Evolutionary conservation across 106 monocot genomes (phyloP).

Genomic region (Phalaenopsis equestris): DNA sequence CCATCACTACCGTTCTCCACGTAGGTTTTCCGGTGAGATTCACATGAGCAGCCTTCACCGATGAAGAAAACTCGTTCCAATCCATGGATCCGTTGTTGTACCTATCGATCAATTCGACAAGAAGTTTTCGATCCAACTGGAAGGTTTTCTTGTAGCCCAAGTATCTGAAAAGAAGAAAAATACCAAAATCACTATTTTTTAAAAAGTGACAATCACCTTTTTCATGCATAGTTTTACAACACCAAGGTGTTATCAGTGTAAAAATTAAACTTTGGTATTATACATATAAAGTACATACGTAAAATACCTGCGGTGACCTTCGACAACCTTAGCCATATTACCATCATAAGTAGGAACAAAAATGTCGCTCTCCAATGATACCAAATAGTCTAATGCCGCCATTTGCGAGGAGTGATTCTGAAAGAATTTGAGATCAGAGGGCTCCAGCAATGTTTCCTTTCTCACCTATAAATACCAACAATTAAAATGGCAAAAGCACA

Average conservation of each 20-base stretch:
- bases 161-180: constrained; percentile 26
- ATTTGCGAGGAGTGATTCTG: constrained; percentile 95
- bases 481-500: not conserved
- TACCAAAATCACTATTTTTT: too few relatives aligned
- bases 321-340: constrained; percentile 97
- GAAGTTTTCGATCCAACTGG: constrained; percentile 48
- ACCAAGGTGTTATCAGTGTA: too few relatives aligned
- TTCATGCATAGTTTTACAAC: too few relatives aligned
- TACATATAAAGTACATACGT: too few relatives aligned
- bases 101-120: constrained; percentile 65
- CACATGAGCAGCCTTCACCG: constrained; percentile 58
- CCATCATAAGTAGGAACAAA: constrained; percentile 94
- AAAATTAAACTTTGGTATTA: too few relatives aligned
- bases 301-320: constrained; percentile 84
- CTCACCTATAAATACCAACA: constrained; percentile 40
- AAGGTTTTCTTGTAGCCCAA: constrained; percentile 75
- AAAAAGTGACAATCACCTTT: too few relatives aligned
- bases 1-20: constrained; percentile 50
- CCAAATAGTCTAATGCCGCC: constrained; percentile 95
- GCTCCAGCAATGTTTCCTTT: constrained; percentile 76
- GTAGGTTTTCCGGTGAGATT: constrained; percentile 59
- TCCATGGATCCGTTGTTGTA: constrained; percentile 48
- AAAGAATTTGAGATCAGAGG: constrained; percentile 68
- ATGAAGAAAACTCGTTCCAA: constrained; percentile 71
- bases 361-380: constrained; percentile 77